Base-by-base conservation (phyloP, 768 basidiomycete genomes). In the Leccinum rimulosum region DNA sequence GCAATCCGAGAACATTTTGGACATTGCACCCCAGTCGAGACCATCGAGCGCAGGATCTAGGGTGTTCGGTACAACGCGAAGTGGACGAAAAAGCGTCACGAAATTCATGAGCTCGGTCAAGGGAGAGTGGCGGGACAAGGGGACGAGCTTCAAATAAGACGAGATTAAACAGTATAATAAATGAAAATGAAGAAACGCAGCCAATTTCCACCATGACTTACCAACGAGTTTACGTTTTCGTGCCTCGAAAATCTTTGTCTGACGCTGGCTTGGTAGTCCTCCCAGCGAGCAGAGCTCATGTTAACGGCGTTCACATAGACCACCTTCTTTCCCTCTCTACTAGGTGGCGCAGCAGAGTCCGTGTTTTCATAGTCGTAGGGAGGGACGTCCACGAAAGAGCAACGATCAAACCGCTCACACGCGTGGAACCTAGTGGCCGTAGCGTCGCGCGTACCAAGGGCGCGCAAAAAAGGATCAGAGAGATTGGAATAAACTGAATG, bases 281-380 rank as follows among this genome's bases (percentile, higher is more conserved):
- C 85, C 77, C 84, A 86, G 19, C 74, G 76, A 2, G 70, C 75
- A 4, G 79, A 77, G 72, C 88, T 85, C 66, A 91, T 88, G 53
- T 81, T 84, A 22, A 90, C 84, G 11, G 94, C 91, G 64, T 95
- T 95, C 55, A 98, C 79, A 59, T 91, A 91, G 1, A 98, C 87
- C 33, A 97, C 85, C 22, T 75, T 79, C 51, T 80, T 79, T 5
- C 84, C 81, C 52, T 76, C 74, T 35, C 65, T 70, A 61, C 80
- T 85, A 6, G 59, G 76, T 1, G 77, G 49, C 55, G 66, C 66
- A 4, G 49, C 45, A 1, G 43, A 33, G 3, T 56, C 56, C 19
- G 59, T 56, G 8, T 33, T 8, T 47, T 40, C 61, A 40, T 59
- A 65, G n/a, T 66, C 62, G 30, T 65, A 67, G 10, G 53, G 40